Conservation (phyloP, 805 yeast species). For the Schizosaccharomyces japonicus region DNA sequence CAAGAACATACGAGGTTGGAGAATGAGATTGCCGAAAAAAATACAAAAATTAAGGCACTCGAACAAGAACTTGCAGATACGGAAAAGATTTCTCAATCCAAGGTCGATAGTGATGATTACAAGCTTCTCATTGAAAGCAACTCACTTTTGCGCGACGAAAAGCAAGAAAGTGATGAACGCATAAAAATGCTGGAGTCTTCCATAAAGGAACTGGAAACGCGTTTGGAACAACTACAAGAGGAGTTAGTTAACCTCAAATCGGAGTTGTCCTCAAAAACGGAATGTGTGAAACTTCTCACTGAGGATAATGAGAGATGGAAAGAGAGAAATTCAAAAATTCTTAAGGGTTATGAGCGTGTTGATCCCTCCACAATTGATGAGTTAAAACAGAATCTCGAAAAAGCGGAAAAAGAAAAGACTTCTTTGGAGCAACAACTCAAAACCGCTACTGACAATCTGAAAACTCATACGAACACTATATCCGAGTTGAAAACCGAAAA, state of each 20-base stretch:
- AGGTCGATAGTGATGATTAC: slow-evolving; percentile 30
- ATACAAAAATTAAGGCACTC: slow-evolving; percentile 26
- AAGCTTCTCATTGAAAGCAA: slow-evolving; percentile 47
- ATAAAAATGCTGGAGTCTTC: slow-evolving; percentile 21
- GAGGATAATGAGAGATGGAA: slow-evolving; percentile 42
- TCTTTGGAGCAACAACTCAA: slow-evolving; percentile 11
- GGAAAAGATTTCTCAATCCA: slow-evolving; percentile 8
- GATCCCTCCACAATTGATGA: slow-evolving; percentile 25
- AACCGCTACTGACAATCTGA: slow-evolving; percentile 5
- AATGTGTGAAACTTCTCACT: slow-evolving; percentile 23
- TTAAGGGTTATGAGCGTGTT: slow-evolving; percentile 23
- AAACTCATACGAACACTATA: slow-evolving; percentile 11
- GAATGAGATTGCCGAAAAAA: slow-evolving; percentile 26
- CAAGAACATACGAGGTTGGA: slow-evolving; percentile 21
- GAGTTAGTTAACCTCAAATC: slow-evolving; percentile 19
- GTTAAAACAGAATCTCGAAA: slow-evolving; percentile 8
- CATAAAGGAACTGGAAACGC: slow-evolving; percentile 15
- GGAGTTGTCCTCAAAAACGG: slow-evolving; percentile 25
- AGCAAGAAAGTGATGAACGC: slow-evolving; percentile 15
- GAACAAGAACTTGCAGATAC: too few relatives aligned
- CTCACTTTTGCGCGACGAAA: slow-evolving; percentile 33
- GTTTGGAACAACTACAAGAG: slow-evolving; percentile 25
- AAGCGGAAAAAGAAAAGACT: slow-evolving; percentile 8
- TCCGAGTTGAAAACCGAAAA: slow-evolving; percentile 7
- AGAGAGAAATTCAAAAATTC: slow-evolving; percentile 25